Evolutionary conservation across 768 basidiomycete species (phyloP), one percentile per base, ranked within the genome.

Genomic region (Tulasnella sp.): DNA sequence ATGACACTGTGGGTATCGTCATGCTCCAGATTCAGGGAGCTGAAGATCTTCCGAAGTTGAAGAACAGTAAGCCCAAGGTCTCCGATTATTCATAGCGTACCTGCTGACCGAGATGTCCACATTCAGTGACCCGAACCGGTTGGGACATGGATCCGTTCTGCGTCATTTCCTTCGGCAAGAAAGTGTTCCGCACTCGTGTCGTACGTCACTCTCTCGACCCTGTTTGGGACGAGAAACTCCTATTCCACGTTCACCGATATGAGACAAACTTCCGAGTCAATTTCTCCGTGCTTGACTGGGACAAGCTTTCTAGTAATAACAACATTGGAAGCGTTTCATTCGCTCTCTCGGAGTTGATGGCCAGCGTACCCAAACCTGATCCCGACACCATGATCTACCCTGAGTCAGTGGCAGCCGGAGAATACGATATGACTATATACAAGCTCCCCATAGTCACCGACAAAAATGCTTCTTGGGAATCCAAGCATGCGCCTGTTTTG

Each of bases 61-160:
- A 90, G 82, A 98, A 97, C 79, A 91, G 96, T 96, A 74, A 78
- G 93, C 88, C 22, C 19, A 77, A 12, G 79, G 39, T 77, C 81
- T 19, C 77, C 79, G 1, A 82, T 80, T 4, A 34, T 31, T 38
- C 12, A 19, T 45, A 31, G 22, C 0, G 5, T 8, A 8, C 72
- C 6, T 3, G 12, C 12, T 31, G 11, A 58, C 54, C 1, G 1
- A 22, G 0, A 0, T 31, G 17, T 58, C 1, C 29, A 3, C 22
- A 29, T 73, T 40, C 75, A 93, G 93, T 93, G 89, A 93, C 90
- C 1, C 89, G 92, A 0, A 93, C 89, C 0, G 93, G 92, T 0
- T 95, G 91, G 88, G 96, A 99, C 81, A 97, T 98, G 96, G 96
- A 98, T 80, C 96, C 96, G 0, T 98, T 98, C 81, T 93, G 94